A percentile compares a stretch with the other conserved stretches of the same genome.
Evolutionary conservation across 2,329 filamentous ascomycete species (phyloP).

Genomic region (Ustulina deusta): DNA sequence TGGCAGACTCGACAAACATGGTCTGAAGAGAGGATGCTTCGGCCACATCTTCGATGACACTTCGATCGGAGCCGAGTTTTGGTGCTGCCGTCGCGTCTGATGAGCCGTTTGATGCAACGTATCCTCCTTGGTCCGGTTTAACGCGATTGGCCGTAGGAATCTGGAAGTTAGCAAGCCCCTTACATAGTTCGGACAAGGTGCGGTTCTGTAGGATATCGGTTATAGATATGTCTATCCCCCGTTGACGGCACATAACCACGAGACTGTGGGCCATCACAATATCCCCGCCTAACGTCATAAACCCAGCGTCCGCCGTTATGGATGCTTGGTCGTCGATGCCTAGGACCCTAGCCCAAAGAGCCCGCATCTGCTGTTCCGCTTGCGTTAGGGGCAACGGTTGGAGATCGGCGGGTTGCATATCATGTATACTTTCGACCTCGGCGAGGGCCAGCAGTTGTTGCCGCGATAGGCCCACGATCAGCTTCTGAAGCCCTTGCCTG

Average conservation of each 20-base stretch:
- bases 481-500: slow-evolving; percentile 60
- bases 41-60: slow-evolving; percentile 60
- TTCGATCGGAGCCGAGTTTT: slow-evolving; percentile 57
- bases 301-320: slow-evolving; percentile 59
- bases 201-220: slow-evolving; percentile 57
- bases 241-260: slow-evolving; percentile 59
- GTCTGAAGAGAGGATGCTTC: slow-evolving; percentile 63
- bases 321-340: slow-evolving; percentile 52
- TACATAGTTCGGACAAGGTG: slow-evolving; percentile 61
- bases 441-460: slow-evolving; percentile 59
- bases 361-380: slow-evolving; percentile 61
- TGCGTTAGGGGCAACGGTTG: slow-evolving; percentile 63
- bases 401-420: slow-evolving; percentile 53
- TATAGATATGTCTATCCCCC: slow-evolving; percentile 57
- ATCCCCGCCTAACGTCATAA: slow-evolving; percentile 62
- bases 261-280: slow-evolving; percentile 59
- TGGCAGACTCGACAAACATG: slow-evolving; percentile 61
- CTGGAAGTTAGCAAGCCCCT: slow-evolving; percentile 46
- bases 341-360: slow-evolving; percentile 61
- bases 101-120: slow-evolving; percentile 50
- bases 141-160: slow-evolving; percentile 21
- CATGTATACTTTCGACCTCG: slow-evolving; percentile 53
- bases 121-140: slow-evolving; percentile 28
- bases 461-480: slow-evolving; percentile 57
- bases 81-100: slow-evolving; percentile 58